A percentile compares a stretch with the other conserved stretches of the same genome.
These are phyloP conservation scores for Hygrocybe coccinea DNA, from an alignment of 768 basidiomycete species.

Conservation along the genomic window DNA sequence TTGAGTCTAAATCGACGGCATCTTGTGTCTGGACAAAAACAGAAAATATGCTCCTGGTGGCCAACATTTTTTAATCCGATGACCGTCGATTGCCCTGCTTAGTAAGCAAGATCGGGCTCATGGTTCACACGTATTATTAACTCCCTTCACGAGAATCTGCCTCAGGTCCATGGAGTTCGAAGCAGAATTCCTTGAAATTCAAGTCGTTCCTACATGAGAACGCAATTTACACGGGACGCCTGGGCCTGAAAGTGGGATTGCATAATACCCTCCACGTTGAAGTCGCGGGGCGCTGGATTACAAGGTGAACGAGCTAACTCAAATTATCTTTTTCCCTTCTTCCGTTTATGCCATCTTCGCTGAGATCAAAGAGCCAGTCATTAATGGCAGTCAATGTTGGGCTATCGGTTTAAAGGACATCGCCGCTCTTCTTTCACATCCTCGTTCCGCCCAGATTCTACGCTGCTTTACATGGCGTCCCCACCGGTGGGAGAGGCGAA, in stretches of 20 bases:
- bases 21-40: no score
- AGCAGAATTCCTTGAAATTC: no score
- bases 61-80: no score
- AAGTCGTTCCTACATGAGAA: no score
- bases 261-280: neutral
- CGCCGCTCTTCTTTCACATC: constrained; percentile 34
- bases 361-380: constrained; percentile 40
- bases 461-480: constrained; percentile 44
- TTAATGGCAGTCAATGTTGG: neutral
- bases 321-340: constrained; percentile 38
- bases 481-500: constrained; percentile 54
- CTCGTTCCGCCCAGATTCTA: constrained; percentile 32
- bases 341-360: constrained; percentile 43
- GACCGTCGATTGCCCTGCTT: no score
- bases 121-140: no score
- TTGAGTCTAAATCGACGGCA: no score
- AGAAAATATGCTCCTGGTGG: no score
- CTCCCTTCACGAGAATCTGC: no score
- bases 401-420: constrained; percentile 32
- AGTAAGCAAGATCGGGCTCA: no score
- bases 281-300: neutral
- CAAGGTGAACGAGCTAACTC: constrained; percentile 25
- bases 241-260: neutral
- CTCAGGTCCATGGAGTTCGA: no score
- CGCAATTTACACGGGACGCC: no score